Evolutionary conservation across 129 eudicot genomes (phyloP).

Genomic region (Saussurea involucrata): DNA sequence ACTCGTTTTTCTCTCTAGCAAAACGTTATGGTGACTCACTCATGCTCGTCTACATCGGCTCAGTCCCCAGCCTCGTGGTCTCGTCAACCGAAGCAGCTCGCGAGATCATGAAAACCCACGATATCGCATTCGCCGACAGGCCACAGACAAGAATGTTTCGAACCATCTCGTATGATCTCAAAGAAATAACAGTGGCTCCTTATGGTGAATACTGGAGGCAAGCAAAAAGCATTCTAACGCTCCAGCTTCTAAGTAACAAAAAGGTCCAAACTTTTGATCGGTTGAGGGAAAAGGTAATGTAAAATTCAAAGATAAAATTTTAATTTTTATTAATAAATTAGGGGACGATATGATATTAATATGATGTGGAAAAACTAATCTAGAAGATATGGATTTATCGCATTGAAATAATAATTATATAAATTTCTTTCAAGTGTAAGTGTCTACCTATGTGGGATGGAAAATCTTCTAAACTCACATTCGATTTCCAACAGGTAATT

Average conservation of each 20-base stretch:
- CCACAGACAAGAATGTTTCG: constrained; percentile 22
- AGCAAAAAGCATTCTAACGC: constrained; percentile 39
- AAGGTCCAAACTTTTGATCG: constrained; percentile 30
- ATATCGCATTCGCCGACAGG: constrained; percentile 32
- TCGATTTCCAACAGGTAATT: too few species aligned
- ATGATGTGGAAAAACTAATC: too few species aligned
- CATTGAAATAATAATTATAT: too few species aligned
- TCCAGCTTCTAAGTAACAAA: constrained; percentile 37
- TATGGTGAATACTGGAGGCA: constrained; percentile 61
- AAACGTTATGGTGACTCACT: constrained; percentile 27
- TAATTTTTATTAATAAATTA: too few species aligned
- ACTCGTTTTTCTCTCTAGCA: constrained; percentile 32
- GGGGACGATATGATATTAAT: too few species aligned
- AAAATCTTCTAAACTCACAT: too few species aligned
- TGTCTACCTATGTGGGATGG: too few species aligned
- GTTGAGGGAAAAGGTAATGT: constrained; percentile 36
- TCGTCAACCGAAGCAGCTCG: constrained; percentile 46
- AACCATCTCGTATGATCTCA: constrained; percentile 25
- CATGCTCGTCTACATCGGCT: constrained; percentile 45
- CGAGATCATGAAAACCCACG: constrained; percentile 51
- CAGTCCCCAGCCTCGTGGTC: constrained; percentile 28
- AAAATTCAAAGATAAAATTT: too few species aligned
- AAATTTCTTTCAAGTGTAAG: too few species aligned
- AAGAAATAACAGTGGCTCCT: constrained; percentile 36
- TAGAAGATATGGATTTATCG: too few species aligned